These are phyloP conservation scores for Lantana camara DNA, from an alignment of 257 asterid genomes.

Conservation along the genomic window DNA sequence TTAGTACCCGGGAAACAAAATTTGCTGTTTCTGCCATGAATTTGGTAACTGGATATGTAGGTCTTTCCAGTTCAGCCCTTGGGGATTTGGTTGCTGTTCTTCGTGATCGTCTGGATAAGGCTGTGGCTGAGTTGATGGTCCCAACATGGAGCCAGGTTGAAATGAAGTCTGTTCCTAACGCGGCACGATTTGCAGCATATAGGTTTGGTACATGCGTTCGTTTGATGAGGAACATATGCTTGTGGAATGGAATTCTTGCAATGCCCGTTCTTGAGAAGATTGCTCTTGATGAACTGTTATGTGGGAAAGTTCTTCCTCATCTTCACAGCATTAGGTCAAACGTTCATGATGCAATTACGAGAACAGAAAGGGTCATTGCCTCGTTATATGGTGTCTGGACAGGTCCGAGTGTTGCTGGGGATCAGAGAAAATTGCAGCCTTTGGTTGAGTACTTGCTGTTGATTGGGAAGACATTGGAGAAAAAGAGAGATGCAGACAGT, in stretches of 20 bases:
- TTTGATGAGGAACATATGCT: conserved; percentile 80
- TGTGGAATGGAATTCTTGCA: conserved; percentile 79
- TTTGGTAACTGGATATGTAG: conserved; percentile 67
- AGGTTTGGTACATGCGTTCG: conserved; percentile 85
- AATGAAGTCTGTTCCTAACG: conserved; percentile 77
- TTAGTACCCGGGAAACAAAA: conserved; percentile 81
- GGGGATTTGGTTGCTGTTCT: conserved; percentile 67
- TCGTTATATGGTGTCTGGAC: conserved; percentile 85
- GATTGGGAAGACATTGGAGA: conserved; percentile 68
- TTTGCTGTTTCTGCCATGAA: conserved; percentile 77
- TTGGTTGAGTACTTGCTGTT: conserved; percentile 73
- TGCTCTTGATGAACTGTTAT: conserved; percentile 76
- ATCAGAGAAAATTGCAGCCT: conserved; percentile 66
- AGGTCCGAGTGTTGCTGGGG: conserved; percentile 67
- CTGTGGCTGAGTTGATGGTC: conserved; percentile 73
- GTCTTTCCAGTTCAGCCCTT: conserved; percentile 64
- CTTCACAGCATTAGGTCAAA: conserved; percentile 74
- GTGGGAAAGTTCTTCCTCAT: conserved; percentile 90
- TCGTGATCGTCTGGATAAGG: conserved; percentile 79
- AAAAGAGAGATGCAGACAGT: conserved; percentile 51
- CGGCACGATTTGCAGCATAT: conserved; percentile 85
- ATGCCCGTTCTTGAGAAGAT: conserved; percentile 76
- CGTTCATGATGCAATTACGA: conserved; percentile 70
- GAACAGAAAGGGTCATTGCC: conserved; percentile 81
- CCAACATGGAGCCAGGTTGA: conserved; percentile 85